These are phyloP conservation scores for Monosporascus sp. DNA, from an alignment of 2,329 filamentous ascomycete genomes.

Conservation along the genomic window DNA sequence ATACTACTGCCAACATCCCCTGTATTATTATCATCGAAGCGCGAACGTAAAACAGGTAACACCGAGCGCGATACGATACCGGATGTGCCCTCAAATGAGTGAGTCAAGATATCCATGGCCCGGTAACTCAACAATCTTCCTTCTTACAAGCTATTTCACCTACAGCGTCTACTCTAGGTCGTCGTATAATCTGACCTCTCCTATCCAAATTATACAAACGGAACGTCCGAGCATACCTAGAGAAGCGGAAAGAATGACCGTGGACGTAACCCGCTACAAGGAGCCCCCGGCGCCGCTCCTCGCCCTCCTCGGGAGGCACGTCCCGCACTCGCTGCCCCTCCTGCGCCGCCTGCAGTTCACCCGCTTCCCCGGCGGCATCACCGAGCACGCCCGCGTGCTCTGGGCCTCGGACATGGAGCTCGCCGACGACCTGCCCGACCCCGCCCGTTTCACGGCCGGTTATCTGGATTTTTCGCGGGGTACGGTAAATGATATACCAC, in stretches of 20 bases:
- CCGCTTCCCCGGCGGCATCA: slow-evolving; percentile 35
- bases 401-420: slow-evolving; percentile 22
- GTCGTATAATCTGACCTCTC: neutral
- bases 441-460: slow-evolving; percentile 44
- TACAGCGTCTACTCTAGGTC: neutral
- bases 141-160: neutral
- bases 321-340: slow-evolving; percentile 56
- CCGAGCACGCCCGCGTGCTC: slow-evolving; percentile 37
- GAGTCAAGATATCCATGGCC: neutral
- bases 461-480: slow-evolving; percentile 55
- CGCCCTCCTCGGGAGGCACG: slow-evolving; percentile 40
- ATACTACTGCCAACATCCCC: too few species aligned
- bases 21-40: too few species aligned
- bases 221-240: neutral
- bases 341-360: slow-evolving; percentile 59
- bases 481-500: neutral
- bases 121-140: neutral
- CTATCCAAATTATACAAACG: neutral
- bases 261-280: slow-evolving; percentile 21
- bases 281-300: slow-evolving; percentile 33
- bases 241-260: neutral
- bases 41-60: too few species aligned
- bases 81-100: neutral
- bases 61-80: neutral
- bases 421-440: neutral